Evolutionary conservation across 176 grass and related monocot species (phyloP), one percentile per base, ranked within the genome.

Genomic region (Bolboschoenus planiculmis): DNA sequence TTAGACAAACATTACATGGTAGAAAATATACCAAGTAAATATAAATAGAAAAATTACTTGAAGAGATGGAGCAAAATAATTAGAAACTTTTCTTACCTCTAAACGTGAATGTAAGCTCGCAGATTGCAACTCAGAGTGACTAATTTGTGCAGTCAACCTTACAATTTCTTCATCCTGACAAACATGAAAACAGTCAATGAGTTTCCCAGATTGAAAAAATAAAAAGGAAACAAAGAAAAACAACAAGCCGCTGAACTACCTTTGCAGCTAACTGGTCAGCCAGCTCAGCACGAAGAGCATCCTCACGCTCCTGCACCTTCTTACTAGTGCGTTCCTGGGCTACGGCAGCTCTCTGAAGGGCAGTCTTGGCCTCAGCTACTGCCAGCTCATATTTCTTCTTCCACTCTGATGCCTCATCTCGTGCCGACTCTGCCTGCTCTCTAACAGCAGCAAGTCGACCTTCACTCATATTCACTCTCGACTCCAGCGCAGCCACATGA

Each of bases 381-480:
- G 93, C 93, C 78, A 89, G 81, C 79, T 95, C 92, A 7, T 91
- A 99, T 88, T 99, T 99, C 53, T 90, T 86, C 87, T 93, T 99
- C 96, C 96, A 99, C 79, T 95, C 96, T 40, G 88, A 93, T 68
- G 93, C 96, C 84, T 99, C 96, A 82, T 99, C 93, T 82, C 88
- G 96, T 80, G 92, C 93, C 55, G 96, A 99, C 48, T 91, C 92
- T 44, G 93, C 92, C 61, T 99, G 96, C 81, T 99, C 96, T 74
- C 93, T 93, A 55, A 87, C 58, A 87, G 96, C 96, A 65, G 88
- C 90, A 79, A 99, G 84, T 81, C 96, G 94, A n/a, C 96, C 91
- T 85, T 99, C 96, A 34, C 86, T 91, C 31, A 93, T 84, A 90
- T 88, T 93, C n/a, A 88, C 78, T 79, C 89, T 93, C 34, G 96